Conservation (phyloP, 371 early-diverging fungal species). For the Haplosporangium sp. region DNA sequence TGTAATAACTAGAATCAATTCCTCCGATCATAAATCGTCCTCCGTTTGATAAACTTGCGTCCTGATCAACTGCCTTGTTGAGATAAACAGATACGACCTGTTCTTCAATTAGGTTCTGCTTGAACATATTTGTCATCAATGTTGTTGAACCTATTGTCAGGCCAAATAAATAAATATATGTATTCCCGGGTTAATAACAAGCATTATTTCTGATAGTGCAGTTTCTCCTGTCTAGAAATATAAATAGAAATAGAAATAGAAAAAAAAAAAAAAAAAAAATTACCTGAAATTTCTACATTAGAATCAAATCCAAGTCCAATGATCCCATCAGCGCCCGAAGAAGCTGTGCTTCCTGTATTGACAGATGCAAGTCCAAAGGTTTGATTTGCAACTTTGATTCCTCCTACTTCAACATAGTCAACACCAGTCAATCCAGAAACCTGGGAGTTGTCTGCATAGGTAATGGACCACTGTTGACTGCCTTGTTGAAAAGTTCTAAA, state of each 20-base stretch:
- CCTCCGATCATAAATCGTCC: slow-evolving; percentile 54
- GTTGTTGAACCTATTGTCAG: slow-evolving; percentile 16
- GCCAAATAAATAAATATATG: too few relatives aligned
- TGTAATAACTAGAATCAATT: slow-evolving; percentile 29
- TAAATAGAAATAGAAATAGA: neutral
- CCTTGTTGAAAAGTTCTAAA: slow-evolving; percentile 30
- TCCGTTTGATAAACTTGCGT: slow-evolving; percentile 26
- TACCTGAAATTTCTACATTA: slow-evolving; percentile 33
- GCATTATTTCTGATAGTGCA: too few relatives aligned
- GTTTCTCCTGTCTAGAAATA: neutral
- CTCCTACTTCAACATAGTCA: slow-evolving; percentile 43
- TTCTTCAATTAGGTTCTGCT: slow-evolving; percentile 37
- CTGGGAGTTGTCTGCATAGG: slow-evolving; percentile 41
- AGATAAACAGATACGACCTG: slow-evolving; percentile 47
- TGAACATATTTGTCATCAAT: slow-evolving; percentile 40
- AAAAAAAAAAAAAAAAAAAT: neutral
- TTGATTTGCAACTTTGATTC: slow-evolving; percentile 27
- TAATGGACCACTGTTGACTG: slow-evolving; percentile 29
- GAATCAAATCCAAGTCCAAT: slow-evolving; percentile 49
- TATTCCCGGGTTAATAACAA: too few relatives aligned
- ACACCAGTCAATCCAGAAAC: slow-evolving; percentile 29
- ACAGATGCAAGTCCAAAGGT: slow-evolving; percentile 44
- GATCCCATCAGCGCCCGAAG: slow-evolving; percentile 46
- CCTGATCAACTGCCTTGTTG: slow-evolving; percentile 47
- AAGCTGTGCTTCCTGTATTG: slow-evolving; percentile 23